Evolutionary conservation across 441 rosid species (phyloP).

Genomic region (Erysimum cheiri): DNA sequence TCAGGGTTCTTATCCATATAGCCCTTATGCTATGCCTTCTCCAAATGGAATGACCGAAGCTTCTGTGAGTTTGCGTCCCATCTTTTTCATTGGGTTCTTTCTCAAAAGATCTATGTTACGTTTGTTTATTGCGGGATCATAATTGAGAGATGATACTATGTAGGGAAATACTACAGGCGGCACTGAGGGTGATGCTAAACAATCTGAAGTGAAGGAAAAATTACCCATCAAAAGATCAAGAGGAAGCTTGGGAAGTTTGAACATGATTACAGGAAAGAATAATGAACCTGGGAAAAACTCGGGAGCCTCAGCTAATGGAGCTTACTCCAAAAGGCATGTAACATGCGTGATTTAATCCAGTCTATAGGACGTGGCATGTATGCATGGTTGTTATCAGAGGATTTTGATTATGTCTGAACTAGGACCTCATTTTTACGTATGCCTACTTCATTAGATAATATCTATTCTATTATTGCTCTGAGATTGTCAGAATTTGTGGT

Average conservation of each 20-base stretch:
- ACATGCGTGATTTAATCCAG: conserved; percentile 26
- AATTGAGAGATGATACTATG: conserved; percentile 29
- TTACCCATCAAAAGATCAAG: conserved; percentile 95
- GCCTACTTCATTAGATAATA: conserved; percentile 16
- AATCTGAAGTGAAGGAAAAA: conserved; percentile 87
- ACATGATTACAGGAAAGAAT: conserved; percentile 83
- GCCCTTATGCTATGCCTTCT: conserved; percentile 92
- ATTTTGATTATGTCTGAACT: conserved; percentile 11
- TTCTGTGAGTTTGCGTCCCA: conserved; percentile 57
- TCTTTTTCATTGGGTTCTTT: conserved; percentile 28
- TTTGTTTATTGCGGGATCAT: conserved; percentile 7
- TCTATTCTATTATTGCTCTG: conserved; percentile 37
- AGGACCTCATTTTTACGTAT: conserved; percentile 13
- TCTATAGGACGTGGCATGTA: conserved; percentile 4
- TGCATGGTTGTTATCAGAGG: conserved; percentile 1
- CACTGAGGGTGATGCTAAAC: conserved; percentile 76
- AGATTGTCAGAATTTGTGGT: conserved; percentile 37
- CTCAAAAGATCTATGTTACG: conserved; percentile 5
- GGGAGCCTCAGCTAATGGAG: conserved; percentile 82
- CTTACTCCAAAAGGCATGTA: conserved; percentile 78
- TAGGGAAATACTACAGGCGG: conserved; percentile 82
- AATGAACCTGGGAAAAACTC: conserved; percentile 71
- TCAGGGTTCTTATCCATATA: conserved; percentile 94
- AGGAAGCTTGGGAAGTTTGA: conserved; percentile 97
- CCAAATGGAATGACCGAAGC: conserved; percentile 90